Percentiles rank a stretch among this genome's conserved stretches.
Evolutionary conservation across 2,329 filamentous ascomycete genomes (phyloP).

Genomic region (Botrytis hyacinthi): DNA sequence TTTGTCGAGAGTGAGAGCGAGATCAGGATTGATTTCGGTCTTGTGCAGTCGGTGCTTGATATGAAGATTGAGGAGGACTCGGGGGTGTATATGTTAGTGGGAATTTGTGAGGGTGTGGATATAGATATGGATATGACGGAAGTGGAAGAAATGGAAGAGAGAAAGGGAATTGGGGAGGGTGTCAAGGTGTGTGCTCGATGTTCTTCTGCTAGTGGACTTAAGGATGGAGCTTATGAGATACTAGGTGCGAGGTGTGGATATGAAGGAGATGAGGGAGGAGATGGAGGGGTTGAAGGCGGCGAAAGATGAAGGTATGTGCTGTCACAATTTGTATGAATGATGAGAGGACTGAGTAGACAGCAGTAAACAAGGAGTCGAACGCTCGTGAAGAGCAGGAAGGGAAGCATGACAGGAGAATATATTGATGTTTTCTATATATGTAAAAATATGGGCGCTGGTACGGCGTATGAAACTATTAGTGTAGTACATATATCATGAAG

Average conservation of each 20-base stretch:
- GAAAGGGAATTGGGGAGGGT: fast-evolving
- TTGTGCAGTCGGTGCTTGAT: neutral
- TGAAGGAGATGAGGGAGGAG: no score
- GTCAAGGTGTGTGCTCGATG: neutral
- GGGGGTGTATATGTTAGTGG: neutral
- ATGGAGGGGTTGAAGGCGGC: neutral
- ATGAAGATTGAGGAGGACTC: neutral
- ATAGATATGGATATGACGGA: no score
- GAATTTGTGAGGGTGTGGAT: neutral
- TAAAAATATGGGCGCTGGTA: fast-evolving
- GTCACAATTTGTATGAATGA: no score
- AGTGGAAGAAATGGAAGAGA: fast-evolving
- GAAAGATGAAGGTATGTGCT: neutral
- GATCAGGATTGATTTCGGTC: neutral
- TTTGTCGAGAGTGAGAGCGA: neutral
- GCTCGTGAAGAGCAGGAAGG: neutral
- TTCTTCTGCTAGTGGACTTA: neutral
- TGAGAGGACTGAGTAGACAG: neutral
- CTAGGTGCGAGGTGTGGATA: neutral
- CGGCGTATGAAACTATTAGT: neutral
- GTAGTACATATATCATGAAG: no score
- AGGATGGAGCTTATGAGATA: neutral
- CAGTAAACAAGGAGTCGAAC: neutral
- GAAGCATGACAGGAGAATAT: neutral
- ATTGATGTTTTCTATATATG: neutral